Conservation (phyloP, 179 eudicot genomes). For the Heliamphora pulchella region DNA sequence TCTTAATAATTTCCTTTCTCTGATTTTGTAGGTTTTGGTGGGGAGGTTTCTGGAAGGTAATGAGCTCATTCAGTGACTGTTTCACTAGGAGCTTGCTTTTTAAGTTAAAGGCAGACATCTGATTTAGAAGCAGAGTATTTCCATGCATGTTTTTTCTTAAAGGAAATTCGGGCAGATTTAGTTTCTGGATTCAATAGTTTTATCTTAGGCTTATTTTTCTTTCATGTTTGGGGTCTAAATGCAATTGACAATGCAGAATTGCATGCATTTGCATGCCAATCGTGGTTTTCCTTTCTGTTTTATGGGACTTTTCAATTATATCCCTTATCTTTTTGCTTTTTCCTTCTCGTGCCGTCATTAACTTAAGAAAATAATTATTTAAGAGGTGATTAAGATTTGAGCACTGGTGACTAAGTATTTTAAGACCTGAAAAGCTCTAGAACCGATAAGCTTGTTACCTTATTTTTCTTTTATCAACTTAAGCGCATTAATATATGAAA, state of each 20-base stretch:
- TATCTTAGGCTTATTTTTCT: neutral
- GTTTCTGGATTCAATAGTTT: neutral
- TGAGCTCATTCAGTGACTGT: neutral
- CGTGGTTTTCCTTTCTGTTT: neutral
- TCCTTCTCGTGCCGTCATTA: neutral
- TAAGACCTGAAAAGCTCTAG: neutral
- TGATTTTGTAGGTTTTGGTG: constrained; percentile 76
- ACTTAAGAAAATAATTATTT: neutral
- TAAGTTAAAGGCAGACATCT: neutral
- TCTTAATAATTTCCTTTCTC: constrained; percentile 4
- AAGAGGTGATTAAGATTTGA: neutral
- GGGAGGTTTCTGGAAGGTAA: constrained; percentile 98
- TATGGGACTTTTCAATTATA: neutral
- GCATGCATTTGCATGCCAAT: neutral
- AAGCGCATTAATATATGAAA: neutral
- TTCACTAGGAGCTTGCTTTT: constrained; percentile 4
- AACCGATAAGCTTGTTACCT: neutral
- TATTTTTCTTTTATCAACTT: neutral
- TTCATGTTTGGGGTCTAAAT: neutral
- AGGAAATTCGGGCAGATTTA: neutral
- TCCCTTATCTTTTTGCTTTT: neutral
- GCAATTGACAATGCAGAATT: neutral
- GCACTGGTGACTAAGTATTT: neutral
- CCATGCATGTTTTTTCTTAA: neutral
- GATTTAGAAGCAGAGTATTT: neutral